phyloP scores from a whole-genome alignment of 148 eudicot species.

The Mesembryanthemum crystallinum region DNA sequence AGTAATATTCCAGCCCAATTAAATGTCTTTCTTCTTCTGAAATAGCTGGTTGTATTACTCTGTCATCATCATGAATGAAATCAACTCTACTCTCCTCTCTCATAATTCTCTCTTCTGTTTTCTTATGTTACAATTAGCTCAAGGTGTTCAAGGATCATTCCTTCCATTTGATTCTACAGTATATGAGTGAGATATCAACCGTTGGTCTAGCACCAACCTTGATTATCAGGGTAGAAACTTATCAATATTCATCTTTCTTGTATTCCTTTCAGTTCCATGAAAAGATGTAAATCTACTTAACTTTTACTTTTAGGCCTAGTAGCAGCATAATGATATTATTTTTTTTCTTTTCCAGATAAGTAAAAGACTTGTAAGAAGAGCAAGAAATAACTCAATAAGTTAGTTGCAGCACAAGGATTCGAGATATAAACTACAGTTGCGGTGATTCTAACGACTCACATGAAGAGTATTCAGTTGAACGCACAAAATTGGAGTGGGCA shows the following conservation, averaged over 20 bases:
- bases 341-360: too few relatives aligned
- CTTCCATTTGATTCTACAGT: too few relatives aligned
- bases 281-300: neutral
- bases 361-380: too few relatives aligned
- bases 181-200: neutral
- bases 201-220: neutral
- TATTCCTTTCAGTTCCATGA: neutral
- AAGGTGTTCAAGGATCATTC: too few relatives aligned
- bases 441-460: conserved; percentile 45
- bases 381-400: too few relatives aligned
- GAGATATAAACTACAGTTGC: conserved; percentile 5
- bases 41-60: neutral
- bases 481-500: conserved; percentile 76
- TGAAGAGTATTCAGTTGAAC: conserved; percentile 88
- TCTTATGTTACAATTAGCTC: too few relatives aligned
- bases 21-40: neutral
- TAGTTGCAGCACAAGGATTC: neutral
- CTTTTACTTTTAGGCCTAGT: neutral
- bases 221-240: too few relatives aligned
- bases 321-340: neutral
- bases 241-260: neutral
- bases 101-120: too few relatives aligned
- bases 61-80: too few relatives aligned
- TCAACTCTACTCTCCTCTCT: too few relatives aligned
- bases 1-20: neutral